Base-by-base conservation (phyloP, 495 filamentous ascomycete species). In the Cenococcum geophilum region DNA sequence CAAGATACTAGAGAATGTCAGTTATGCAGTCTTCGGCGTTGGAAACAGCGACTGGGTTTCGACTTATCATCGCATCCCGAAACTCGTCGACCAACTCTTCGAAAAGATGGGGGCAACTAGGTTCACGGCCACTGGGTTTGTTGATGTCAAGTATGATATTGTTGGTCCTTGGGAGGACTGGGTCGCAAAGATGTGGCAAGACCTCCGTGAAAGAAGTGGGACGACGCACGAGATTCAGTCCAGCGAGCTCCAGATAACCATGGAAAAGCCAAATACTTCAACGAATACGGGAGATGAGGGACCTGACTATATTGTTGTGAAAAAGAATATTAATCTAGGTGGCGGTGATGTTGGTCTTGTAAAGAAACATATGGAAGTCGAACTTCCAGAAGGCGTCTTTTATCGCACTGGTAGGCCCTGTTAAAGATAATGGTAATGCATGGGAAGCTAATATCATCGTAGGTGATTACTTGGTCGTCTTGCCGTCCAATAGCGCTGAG, bases 21-120 rank as follows among this genome's bases (percentile, higher is more conserved):
- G 51, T n/a, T 66, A 66, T 40, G 55, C 60, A 9, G 55, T 66
- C 54, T 66, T 63, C 53, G 51, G 64, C 12, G 59, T 59, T 9
- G 64, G 64, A 4, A 62, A 67, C 53, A 56, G 55, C 25, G 49
- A 65, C 42, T 65, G 62, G 62, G 51, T 18, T 5, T 34, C 16
- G 12, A 60, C 58, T 14, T 65, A 49, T 40, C 57, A 65, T 21
- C 37, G 47, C 5, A 34, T 61, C 1, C 58, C 57, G n/a, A 65
- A 65, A 32, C 42, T 60, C 6, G 57, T 65, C 34, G 58, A 65
- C 25, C 52, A 61, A 18, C 50, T 43, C 12, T 61, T 65, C 22
- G 57, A 52, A 21, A 65, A 60, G 53, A 60, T 51, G 52, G 62
- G 57, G 12, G 57, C 62, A 6, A 25, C 47, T 20, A 47, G 52